Percentiles rank a stretch among this genome's conserved stretches.
Evolutionary conservation across 805 yeast genomes (phyloP).

Genomic region (Suhomyces vadensis): DNA sequence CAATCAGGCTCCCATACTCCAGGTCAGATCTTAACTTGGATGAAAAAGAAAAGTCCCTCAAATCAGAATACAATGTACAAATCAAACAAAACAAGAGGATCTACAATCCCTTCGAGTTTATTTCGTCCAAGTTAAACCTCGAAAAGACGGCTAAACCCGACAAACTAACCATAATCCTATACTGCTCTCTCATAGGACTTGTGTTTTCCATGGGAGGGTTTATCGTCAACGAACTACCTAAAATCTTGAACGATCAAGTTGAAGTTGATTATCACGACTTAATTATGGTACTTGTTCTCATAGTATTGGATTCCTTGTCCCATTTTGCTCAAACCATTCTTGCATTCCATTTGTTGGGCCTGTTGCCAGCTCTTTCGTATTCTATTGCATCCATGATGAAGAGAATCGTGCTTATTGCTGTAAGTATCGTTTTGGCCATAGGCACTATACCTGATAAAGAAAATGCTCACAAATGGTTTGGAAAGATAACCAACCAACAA

Average conservation of each 20-base stretch:
- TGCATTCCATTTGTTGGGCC: conserved; percentile 78
- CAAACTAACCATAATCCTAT: conserved; percentile 75
- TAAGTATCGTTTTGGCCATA: conserved; percentile 60
- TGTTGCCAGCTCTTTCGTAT: conserved; percentile 80
- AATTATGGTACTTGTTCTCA: conserved; percentile 46
- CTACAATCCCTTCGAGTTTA: conserved; percentile 23
- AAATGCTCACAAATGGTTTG: conserved; percentile 25
- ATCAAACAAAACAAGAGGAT: conserved; percentile 19
- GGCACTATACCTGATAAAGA: conserved; percentile 24
- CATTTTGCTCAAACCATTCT: conserved; percentile 80
- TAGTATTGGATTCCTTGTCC: conserved; percentile 67
- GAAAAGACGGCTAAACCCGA: conserved; percentile 55
- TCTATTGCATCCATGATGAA: conserved; percentile 87
- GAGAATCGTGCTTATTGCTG: conserved; percentile 78
- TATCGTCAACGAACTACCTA: conserved; percentile 58
- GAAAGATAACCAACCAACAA: conserved; percentile 47
- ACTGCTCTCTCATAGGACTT: conserved; percentile 75
- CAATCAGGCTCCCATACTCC: conserved; percentile 32
- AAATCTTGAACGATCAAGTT: conserved; percentile 12
- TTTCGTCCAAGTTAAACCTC: conserved; percentile 16
- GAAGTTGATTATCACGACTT: conserved; percentile 9
- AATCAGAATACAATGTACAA: conserved; percentile 12
- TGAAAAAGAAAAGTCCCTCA: conserved; percentile 16
- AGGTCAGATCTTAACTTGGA: conserved; percentile 34
- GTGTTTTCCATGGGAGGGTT: conserved; percentile 73